A percentile compares a stretch with the other conserved stretches of the same genome.
Conservation (phyloP, 2,329 filamentous ascomycete genomes). For the Calonectria hawksworthii region DNA sequence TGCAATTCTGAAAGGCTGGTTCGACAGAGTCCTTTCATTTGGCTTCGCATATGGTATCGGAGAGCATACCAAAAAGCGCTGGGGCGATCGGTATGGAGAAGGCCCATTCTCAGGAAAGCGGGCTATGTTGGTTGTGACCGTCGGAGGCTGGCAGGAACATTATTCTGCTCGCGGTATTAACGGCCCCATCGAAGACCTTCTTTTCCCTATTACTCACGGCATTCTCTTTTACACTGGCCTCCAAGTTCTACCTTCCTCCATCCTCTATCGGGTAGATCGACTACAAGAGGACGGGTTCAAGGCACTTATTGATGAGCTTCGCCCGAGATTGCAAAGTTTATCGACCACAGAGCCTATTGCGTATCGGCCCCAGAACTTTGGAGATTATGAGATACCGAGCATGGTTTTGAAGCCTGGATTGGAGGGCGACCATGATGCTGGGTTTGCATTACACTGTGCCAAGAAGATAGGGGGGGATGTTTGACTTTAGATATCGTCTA, state of each 20-base stretch:
- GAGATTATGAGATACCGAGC: slow-evolving; percentile 32
- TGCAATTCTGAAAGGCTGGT: slow-evolving; percentile 31
- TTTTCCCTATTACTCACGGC: slow-evolving; percentile 29
- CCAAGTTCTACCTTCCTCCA: slow-evolving; percentile 25
- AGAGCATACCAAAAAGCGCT: slow-evolving; percentile 20
- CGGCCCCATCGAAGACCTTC: slow-evolving; percentile 28
- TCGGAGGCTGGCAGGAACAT: slow-evolving; percentile 10
- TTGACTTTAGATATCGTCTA: too few species aligned
- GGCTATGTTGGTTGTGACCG: slow-evolving; percentile 21
- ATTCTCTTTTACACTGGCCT: slow-evolving; percentile 28
- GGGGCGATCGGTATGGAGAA: slow-evolving; percentile 33
- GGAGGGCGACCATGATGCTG: neutral
- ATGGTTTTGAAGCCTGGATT: slow-evolving; percentile 17
- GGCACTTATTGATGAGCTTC: slow-evolving; percentile 4
- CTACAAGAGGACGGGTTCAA: slow-evolving; percentile 1
- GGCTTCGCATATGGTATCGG: slow-evolving; percentile 30
- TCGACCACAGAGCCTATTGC: slow-evolving; percentile 12
- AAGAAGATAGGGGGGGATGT: too few species aligned
- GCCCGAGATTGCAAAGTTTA: slow-evolving; percentile 16
- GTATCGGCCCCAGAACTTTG: slow-evolving; percentile 24
- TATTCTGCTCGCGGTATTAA: slow-evolving; percentile 27
- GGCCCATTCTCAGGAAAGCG: slow-evolving; percentile 20
- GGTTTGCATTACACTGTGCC: slow-evolving; percentile 17
- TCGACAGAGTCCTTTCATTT: slow-evolving; percentile 26
- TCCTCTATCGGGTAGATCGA: slow-evolving; percentile 23